Evolutionary conservation across 805 yeast genomes (phyloP).

Genomic region (Kodamaea lidongshanica): DNA sequence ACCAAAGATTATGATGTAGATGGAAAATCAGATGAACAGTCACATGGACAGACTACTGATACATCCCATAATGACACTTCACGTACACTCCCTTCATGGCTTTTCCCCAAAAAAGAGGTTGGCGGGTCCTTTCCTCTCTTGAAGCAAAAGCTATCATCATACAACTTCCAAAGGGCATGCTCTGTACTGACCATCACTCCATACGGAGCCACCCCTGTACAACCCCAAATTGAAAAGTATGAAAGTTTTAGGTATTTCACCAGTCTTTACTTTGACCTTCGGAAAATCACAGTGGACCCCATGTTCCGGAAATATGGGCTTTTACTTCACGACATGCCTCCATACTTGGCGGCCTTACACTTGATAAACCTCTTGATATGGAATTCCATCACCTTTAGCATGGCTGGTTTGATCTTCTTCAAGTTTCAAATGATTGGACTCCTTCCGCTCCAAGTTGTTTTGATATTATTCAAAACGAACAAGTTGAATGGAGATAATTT

Average conservation of each 20-base stretch:
- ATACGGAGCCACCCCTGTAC: constrained; percentile 8
- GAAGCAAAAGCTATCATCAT: constrained; percentile 16
- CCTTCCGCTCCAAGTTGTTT: constrained; percentile 4
- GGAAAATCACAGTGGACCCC: constrained; percentile 19
- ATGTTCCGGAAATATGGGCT: constrained; percentile 18
- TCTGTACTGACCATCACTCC: constrained; percentile 7
- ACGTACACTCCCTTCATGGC: background rate
- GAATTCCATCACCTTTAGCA: constrained; percentile 12
- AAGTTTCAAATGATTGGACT: constrained; percentile 1
- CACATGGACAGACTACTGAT: too few relatives aligned
- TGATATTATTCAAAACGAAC: constrained; percentile 19
- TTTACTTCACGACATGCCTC: constrained; percentile 14
- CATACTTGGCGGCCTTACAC: constrained; percentile 6
- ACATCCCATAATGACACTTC: too few relatives aligned
- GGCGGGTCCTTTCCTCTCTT: constrained; percentile 10
- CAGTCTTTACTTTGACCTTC: constrained; percentile 19
- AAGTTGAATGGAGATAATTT: constrained; percentile 10
- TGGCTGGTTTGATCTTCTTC: constrained; percentile 3
- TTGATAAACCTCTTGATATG: constrained; percentile 14
- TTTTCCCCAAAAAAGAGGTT: background rate
- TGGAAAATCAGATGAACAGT: too few relatives aligned
- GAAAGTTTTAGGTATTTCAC: constrained; percentile 11
- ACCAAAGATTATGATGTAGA: too few relatives aligned
- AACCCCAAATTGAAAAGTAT: constrained; percentile 4
- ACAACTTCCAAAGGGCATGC: constrained; percentile 14